A percentile compares a stretch with the other conserved stretches of the same genome.
Evolutionary conservation across 768 basidiomycete genomes (phyloP).

Genomic region (Psilocybe cyanescens): DNA sequence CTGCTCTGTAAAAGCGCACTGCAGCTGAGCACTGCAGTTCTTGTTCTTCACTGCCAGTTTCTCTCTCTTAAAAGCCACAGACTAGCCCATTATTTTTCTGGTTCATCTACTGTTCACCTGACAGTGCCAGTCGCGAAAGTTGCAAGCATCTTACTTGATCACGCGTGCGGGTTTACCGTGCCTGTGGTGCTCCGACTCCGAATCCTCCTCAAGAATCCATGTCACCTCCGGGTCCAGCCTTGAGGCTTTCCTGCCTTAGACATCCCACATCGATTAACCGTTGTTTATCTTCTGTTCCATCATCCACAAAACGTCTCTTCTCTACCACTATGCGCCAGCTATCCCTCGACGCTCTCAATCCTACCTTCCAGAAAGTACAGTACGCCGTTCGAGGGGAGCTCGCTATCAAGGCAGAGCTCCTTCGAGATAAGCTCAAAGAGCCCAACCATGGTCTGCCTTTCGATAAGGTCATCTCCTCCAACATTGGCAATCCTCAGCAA

Average conservation of each 20-base stretch:
- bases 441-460: conserved; percentile 74
- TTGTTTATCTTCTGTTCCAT: conserved; percentile 12
- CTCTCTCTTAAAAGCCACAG: too few species aligned
- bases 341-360: conserved; percentile 78
- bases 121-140: too few species aligned
- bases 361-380: conserved; percentile 82
- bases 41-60: background rate
- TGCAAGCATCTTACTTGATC: background rate
- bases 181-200: background rate
- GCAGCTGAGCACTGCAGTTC: background rate
- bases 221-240: conserved; percentile 19
- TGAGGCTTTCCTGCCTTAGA: conserved; percentile 10
- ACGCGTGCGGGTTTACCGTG: conserved; percentile 4
- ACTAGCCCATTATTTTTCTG: too few species aligned
- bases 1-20: background rate
- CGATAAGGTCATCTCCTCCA: conserved; percentile 87
- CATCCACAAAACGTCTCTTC: conserved; percentile 12
- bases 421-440: conserved; percentile 70
- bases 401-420: conserved; percentile 90
- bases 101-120: too few species aligned
- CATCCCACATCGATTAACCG: conserved; percentile 18
- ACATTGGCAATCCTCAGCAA: conserved; percentile 99
- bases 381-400: conserved; percentile 98
- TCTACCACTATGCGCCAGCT: conserved; percentile 55
- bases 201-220: conserved; percentile 1